Percentiles rank a stretch among this genome's conserved stretches.
phyloP scores from a whole-genome alignment of 768 basidiomycete species.

The Tricholoma bakamatsutake region DNA sequence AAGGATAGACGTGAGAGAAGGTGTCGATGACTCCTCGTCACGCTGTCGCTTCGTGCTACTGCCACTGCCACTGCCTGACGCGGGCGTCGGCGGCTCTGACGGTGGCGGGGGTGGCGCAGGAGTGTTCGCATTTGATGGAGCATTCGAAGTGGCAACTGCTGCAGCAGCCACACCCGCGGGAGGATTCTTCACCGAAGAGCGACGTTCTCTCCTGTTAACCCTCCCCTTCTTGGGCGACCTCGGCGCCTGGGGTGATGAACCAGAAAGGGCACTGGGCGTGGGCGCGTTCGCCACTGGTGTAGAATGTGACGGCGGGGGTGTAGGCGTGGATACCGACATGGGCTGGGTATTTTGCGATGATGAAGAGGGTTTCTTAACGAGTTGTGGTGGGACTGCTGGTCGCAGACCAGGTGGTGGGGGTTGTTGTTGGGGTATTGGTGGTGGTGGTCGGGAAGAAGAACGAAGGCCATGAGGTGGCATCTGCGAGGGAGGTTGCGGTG shows the following conservation, averaged over 20 bases:
- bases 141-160: neutral
- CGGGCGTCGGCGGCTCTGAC: conserved; percentile 16
- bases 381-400: conserved; percentile 19
- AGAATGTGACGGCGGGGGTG: conserved; percentile 41
- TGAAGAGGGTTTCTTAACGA: conserved; percentile 23
- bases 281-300: conserved; percentile 39
- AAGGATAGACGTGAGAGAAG: conserved; percentile 20
- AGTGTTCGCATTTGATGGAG: conserved; percentile 5
- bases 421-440: conserved; percentile 3
- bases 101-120: conserved; percentile 24
- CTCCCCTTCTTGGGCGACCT: conserved; percentile 65
- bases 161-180: neutral
- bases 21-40: conserved; percentile 48
- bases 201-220: conserved; percentile 35
- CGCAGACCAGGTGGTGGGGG: neutral
- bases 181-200: conserved; percentile 18
- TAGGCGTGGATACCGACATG: conserved; percentile 29
- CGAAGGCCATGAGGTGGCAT: neutral
- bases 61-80: conserved; percentile 12
- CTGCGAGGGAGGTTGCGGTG: conserved; percentile 11
- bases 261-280: conserved; percentile 44
- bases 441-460: conserved; percentile 13
- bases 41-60: conserved; percentile 40
- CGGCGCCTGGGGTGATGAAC: conserved; percentile 57
- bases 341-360: conserved; percentile 14